Conservation (phyloP, 768 basidiomycete genomes). For the Lanmaoa rubissima region DNA sequence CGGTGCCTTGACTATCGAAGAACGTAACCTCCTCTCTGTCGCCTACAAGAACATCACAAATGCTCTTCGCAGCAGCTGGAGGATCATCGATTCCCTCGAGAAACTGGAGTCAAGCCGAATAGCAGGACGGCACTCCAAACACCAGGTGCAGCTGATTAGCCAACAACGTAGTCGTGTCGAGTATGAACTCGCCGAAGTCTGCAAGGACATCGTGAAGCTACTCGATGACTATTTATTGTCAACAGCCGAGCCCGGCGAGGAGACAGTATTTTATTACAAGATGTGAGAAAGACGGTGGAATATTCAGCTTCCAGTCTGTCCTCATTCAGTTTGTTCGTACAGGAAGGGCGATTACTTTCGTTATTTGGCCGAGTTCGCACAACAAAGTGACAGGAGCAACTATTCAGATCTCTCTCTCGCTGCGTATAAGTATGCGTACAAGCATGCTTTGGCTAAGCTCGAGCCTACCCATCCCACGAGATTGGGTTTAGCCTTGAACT, state of each 20-base stretch:
- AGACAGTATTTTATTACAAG: constrained; percentile 88
- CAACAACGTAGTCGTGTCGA: constrained; percentile 75
- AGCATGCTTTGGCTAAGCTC: constrained; percentile 74
- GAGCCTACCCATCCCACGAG: constrained; percentile 82
- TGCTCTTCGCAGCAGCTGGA: constrained; percentile 80
- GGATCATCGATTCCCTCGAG: constrained; percentile 74
- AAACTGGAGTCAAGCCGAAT: constrained; percentile 48
- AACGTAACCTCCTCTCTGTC: constrained; percentile 84
- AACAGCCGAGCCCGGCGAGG: constrained; percentile 70
- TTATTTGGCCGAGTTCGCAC: constrained; percentile 85
- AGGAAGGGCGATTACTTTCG: constrained; percentile 92
- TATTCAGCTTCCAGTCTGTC: not conserved
- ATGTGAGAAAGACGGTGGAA: constrained; percentile 49
- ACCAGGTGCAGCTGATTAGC: constrained; percentile 64
- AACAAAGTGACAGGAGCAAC: constrained; percentile 62
- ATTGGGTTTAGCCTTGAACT: constrained; percentile 85
- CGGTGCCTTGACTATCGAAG: constrained; percentile 74
- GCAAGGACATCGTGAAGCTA: constrained; percentile 74
- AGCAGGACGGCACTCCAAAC: constrained; percentile 27
- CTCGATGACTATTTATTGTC: constrained; percentile 61
- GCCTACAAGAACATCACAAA: constrained; percentile 92
- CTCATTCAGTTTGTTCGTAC: constrained; percentile 7
- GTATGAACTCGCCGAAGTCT: constrained; percentile 70
- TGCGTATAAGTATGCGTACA: constrained; percentile 83
- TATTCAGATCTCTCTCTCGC: constrained; percentile 76